A percentile compares a stretch with the other conserved stretches of the same genome.
Evolutionary conservation across 768 basidiomycete species (phyloP).

Genomic region (Suillus placidus): DNA sequence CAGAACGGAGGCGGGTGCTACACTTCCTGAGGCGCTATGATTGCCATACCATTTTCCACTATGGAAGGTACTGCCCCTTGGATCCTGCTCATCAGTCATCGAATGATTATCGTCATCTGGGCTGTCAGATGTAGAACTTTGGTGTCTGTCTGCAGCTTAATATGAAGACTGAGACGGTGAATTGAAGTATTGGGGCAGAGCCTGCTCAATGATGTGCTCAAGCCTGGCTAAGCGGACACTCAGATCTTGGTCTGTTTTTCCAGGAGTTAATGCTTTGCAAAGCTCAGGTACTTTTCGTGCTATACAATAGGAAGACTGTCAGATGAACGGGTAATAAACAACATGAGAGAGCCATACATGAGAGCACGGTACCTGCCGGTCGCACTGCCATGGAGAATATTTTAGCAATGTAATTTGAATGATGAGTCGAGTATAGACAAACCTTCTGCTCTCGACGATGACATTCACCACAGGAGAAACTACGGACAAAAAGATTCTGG

Average conservation of each 20-base stretch:
- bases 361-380: conserved; percentile 85
- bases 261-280: conserved; percentile 87
- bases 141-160: conserved; percentile 37
- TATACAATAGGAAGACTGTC: conserved; percentile 56
- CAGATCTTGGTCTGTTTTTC: conserved; percentile 83
- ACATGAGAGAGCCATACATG: conserved; percentile 54
- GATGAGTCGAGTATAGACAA: conserved; percentile 14
- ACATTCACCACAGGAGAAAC: conserved; percentile 87
- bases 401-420: conserved; percentile 24
- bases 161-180: conserved; percentile 40
- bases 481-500: conserved; percentile 30
- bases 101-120: conserved; percentile 70
- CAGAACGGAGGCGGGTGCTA: conserved; percentile 77
- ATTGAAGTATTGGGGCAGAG: conserved; percentile 72
- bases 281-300: conserved; percentile 86
- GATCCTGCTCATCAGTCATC: conserved; percentile 77
- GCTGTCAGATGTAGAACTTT: conserved; percentile 51
- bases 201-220: conserved; percentile 80
- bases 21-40: conserved; percentile 80
- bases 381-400: conserved; percentile 54
- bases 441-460: conserved; percentile 90
- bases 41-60: conserved; percentile 87
- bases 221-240: conserved; percentile 71
- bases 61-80: conserved; percentile 75
- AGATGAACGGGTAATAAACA: conserved; percentile 15